Percentiles rank a stretch among this genome's conserved stretches.
Evolutionary conservation across 495 filamentous ascomycete genomes (phyloP).

Genomic region (Penicillium psychrofluorescens): DNA sequence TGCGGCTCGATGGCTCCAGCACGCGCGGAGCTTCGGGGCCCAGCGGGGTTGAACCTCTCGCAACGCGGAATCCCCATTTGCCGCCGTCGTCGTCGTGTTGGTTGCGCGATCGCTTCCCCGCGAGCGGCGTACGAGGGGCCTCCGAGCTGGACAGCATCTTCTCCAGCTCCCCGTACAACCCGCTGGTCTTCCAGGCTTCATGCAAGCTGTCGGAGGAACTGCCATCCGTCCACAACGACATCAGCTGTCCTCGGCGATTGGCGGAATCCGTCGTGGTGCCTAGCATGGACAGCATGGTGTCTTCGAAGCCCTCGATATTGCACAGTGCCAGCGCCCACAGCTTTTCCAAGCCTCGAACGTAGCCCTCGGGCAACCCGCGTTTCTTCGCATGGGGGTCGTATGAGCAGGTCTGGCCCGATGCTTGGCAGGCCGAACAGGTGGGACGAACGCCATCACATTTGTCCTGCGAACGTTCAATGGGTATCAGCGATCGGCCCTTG

Average conservation of each 20-base stretch:
- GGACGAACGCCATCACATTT: conserved; percentile 65
- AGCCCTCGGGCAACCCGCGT: conserved; percentile 48
- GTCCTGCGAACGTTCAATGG: conserved; percentile 26
- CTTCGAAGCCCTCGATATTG: conserved; percentile 43
- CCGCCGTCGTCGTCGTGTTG: conserved; percentile 20
- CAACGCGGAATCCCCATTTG: conserved; percentile 33
- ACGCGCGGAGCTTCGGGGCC: conserved; percentile 25
- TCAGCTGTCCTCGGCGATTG: conserved; percentile 23
- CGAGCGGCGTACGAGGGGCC: conserved; percentile 7
- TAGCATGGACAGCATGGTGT: conserved; percentile 38
- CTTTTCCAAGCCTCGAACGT: conserved; percentile 39
- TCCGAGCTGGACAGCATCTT: conserved; percentile 42
- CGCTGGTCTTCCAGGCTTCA: conserved; percentile 50
- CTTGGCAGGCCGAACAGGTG: conserved; percentile 55
- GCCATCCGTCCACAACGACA: conserved; percentile 44
- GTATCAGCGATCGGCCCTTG: background rate
- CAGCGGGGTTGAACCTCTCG: conserved; percentile 21
- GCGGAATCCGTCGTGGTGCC: conserved; percentile 30
- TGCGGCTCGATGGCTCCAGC: conserved; percentile 12
- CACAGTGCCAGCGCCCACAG: conserved; percentile 39
- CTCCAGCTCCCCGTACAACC: conserved; percentile 46
- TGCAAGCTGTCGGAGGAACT: conserved; percentile 45
- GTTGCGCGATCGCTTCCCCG: conserved; percentile 33
- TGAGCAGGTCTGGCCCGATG: conserved; percentile 53
- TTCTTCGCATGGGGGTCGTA: conserved; percentile 68